Evolutionary conservation across 768 basidiomycete species (phyloP).

Genomic region (Cyclocybe cylindracea): DNA sequence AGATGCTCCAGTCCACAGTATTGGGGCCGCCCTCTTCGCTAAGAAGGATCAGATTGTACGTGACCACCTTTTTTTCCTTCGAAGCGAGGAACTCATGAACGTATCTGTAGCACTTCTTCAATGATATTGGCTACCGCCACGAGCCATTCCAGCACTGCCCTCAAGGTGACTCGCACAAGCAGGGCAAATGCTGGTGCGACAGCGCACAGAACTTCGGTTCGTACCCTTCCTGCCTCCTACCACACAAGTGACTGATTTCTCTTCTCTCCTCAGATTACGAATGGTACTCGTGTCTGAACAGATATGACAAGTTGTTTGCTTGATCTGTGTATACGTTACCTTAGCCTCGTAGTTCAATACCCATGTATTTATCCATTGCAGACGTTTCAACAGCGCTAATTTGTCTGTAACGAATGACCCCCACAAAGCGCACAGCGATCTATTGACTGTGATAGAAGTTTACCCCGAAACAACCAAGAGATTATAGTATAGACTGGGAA

Average conservation of each 20-base stretch:
- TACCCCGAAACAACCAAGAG: not conserved
- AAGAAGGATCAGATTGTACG: slow-evolving; percentile 78
- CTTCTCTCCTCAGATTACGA: slow-evolving; percentile 56
- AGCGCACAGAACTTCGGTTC: slow-evolving; percentile 70
- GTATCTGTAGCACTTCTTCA: slow-evolving; percentile 76
- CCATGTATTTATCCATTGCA: too few relatives aligned
- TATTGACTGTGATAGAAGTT: too few relatives aligned
- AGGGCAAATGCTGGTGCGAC: slow-evolving; percentile 89
- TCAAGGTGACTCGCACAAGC: slow-evolving; percentile 68
- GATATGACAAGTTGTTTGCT: slow-evolving; percentile 66
- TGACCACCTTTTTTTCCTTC: not conserved
- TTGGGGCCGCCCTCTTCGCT: slow-evolving; percentile 88
- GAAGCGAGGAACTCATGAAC: not conserved
- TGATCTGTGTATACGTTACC: slow-evolving; percentile 5
- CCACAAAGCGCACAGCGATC: too few relatives aligned
- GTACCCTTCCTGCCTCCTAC: slow-evolving; percentile 16
- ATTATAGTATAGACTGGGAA: slow-evolving; percentile 81
- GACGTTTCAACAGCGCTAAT: too few relatives aligned
- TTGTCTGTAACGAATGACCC: too few relatives aligned
- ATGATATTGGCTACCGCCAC: slow-evolving; percentile 91
- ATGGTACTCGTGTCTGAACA: slow-evolving; percentile 87
- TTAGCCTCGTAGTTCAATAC: too few relatives aligned
- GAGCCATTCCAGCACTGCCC: slow-evolving; percentile 95
- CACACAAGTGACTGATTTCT: not conserved
- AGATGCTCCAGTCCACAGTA: slow-evolving; percentile 88